Conservation (phyloP, 1,284 basidiomycete genomes). For the Microbotryum silenes-acaulis region DNA sequence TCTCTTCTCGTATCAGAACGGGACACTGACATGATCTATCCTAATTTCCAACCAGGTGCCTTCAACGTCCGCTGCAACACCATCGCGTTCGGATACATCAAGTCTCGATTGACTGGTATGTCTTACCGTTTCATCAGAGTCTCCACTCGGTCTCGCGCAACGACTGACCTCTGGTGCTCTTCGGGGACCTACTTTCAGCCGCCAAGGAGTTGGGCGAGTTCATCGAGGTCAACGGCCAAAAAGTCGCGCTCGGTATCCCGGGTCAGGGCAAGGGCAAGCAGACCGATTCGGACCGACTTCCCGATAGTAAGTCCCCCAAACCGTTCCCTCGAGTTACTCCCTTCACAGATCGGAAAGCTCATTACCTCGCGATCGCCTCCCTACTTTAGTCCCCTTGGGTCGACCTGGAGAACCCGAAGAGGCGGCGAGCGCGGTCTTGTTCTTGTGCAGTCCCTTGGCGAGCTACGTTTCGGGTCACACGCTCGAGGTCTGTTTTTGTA, state of each 20-base stretch:
- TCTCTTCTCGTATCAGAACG: not conserved
- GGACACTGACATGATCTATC: too few relatives aligned
- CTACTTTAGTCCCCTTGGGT: constrained; percentile 54
- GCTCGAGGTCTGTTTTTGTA: constrained; percentile 50
- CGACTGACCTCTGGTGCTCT: too few relatives aligned
- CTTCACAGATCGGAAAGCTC: not conserved
- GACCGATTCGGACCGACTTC: constrained; percentile 12
- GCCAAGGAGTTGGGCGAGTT: constrained; percentile 67
- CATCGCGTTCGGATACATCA: constrained; percentile 66
- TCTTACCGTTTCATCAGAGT: too few relatives aligned
- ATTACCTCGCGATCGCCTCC: not conserved
- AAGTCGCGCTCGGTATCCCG: constrained; percentile 46
- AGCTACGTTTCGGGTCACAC: constrained; percentile 75
- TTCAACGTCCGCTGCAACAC: constrained; percentile 76
- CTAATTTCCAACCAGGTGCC: not conserved
- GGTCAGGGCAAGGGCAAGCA: constrained; percentile 10
- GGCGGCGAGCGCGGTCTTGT: constrained; percentile 52
- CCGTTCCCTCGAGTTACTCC: not conserved
- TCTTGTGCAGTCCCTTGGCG: constrained; percentile 56
- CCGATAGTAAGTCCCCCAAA: constrained; percentile 6
- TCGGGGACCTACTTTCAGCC: too few relatives aligned
- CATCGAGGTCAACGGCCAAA: constrained; percentile 74
- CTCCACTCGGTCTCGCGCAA: too few relatives aligned
- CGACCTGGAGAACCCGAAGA: constrained; percentile 67
- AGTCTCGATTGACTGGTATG: constrained; percentile 45